These are phyloP conservation scores for Aristolochia fimbriata DNA, from an alignment of 164 flowering plant species.

Conservation along the genomic window DNA sequence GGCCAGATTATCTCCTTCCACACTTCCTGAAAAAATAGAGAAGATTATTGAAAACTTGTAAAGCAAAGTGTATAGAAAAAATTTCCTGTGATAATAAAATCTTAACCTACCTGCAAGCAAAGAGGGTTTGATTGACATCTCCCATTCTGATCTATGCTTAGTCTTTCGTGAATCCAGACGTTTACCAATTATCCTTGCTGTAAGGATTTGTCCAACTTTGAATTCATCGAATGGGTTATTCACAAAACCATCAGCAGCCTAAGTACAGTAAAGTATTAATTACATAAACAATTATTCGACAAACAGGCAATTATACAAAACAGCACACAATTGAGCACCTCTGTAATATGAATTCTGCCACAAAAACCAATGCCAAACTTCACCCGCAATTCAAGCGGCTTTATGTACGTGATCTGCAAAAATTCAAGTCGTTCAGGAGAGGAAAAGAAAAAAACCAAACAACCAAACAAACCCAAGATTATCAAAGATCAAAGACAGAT, in stretches of 20 bases:
- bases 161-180: slow-evolving; percentile 21
- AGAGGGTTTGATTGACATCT: slow-evolving; percentile 65
- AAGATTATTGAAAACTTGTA: no score
- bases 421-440: background rate
- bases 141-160: slow-evolving; percentile 41
- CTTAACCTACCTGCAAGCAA: slow-evolving; percentile 39
- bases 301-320: background rate
- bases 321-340: slow-evolving; percentile 30
- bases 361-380: slow-evolving; percentile 72
- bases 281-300: slow-evolving; percentile 1
- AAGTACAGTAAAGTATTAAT: slow-evolving; percentile 6
- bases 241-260: slow-evolving; percentile 38
- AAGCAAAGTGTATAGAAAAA: no score
- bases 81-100: background rate
- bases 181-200: slow-evolving; percentile 61
- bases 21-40: slow-evolving; percentile 25
- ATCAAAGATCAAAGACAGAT: background rate
- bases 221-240: slow-evolving; percentile 55
- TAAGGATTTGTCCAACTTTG: slow-evolving; percentile 62
- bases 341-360: slow-evolving; percentile 87
- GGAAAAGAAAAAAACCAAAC: background rate
- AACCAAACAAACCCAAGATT: background rate
- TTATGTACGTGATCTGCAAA: slow-evolving; percentile 67
- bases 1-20: slow-evolving; percentile 14
- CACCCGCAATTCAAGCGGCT: slow-evolving; percentile 59